These are phyloP conservation scores for Aspergillus steynii DNA, from an alignment of 495 filamentous ascomycete species.

Conservation along the genomic window DNA sequence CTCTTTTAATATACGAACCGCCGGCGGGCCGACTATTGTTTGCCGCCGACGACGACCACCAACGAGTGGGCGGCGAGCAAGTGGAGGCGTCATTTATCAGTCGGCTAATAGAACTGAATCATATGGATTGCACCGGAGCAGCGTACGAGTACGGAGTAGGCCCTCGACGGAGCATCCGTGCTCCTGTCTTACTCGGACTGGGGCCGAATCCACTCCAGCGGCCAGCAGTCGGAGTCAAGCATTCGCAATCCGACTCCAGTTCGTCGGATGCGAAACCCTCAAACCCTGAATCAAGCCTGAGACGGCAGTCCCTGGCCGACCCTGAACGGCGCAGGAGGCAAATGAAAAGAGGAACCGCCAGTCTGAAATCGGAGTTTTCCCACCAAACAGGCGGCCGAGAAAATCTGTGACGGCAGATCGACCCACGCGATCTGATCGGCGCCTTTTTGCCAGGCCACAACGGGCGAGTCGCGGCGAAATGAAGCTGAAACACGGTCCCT, in stretches of 20 bases:
- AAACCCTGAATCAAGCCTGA: neutral
- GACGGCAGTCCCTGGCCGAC: too few relatives aligned
- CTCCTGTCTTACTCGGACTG: neutral
- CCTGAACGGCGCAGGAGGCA: too few relatives aligned
- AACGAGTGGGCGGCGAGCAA: too few relatives aligned
- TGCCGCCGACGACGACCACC: neutral
- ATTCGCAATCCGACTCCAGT: neutral
- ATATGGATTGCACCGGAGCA: too few relatives aligned
- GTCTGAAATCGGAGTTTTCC: neutral
- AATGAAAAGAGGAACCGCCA: too few relatives aligned
- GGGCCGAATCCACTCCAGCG: neutral
- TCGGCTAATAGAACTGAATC: too few relatives aligned
- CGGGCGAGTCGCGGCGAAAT: neutral
- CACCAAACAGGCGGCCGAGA: neutral
- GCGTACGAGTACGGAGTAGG: too few relatives aligned
- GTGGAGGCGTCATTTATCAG: too few relatives aligned
- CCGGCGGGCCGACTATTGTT: neutral
- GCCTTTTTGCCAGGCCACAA: neutral
- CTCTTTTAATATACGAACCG: neutral
- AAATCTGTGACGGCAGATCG: neutral
- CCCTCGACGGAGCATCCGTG: too few relatives aligned
- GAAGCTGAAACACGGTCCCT: neutral
- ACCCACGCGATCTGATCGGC: neutral
- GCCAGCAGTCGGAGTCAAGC: neutral
- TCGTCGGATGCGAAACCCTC: neutral